phyloP scores from a whole-genome alignment of 2,329 filamentous ascomycete species.

The Fusarium sp. region DNA sequence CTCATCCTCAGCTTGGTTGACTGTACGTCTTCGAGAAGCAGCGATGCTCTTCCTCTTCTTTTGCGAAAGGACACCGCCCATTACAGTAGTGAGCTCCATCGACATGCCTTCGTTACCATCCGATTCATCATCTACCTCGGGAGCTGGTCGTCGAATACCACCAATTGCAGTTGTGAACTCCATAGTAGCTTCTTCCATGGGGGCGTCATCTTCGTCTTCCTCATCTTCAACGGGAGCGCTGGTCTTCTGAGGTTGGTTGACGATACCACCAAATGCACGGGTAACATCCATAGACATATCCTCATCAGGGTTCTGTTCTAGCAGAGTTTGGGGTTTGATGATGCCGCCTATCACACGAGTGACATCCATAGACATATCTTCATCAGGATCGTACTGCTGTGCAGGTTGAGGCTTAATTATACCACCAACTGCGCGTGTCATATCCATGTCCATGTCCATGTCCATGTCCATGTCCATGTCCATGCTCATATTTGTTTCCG shows the following conservation, averaged over 20 bases:
- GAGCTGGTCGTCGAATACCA: slow-evolving; percentile 64
- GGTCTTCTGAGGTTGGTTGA: slow-evolving; percentile 52
- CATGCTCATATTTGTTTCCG: slow-evolving; percentile 53
- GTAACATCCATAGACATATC: slow-evolving; percentile 97
- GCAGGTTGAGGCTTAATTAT: slow-evolving; percentile 60
- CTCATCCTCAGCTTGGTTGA: slow-evolving; percentile 48
- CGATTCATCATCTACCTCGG: slow-evolving; percentile 50
- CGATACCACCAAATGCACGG: slow-evolving; percentile 81
- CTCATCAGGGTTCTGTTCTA: slow-evolving; percentile 59
- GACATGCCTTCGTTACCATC: slow-evolving; percentile 75
- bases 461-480: slow-evolving; percentile 59
- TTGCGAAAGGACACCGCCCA: slow-evolving; percentile 64
- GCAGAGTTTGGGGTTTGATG: slow-evolving; percentile 56
- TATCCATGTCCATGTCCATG: slow-evolving; percentile 46
- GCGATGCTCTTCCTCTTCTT: slow-evolving; percentile 42
- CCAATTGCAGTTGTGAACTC: slow-evolving; percentile 85
- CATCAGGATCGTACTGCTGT: slow-evolving; percentile 57
- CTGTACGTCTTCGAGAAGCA: slow-evolving; percentile 37
- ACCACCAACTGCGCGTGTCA: slow-evolving; percentile 66
- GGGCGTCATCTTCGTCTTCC: slow-evolving; percentile 46
- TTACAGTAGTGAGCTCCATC: slow-evolving; percentile 79
- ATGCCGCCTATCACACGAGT: slow-evolving; percentile 76
- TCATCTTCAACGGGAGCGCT: slow-evolving; percentile 39
- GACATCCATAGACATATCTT: slow-evolving; percentile 94
- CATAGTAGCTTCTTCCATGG: slow-evolving; percentile 69